phyloP scores from a whole-genome alignment of 306 rosid genomes.

The Trifolium repens region DNA sequence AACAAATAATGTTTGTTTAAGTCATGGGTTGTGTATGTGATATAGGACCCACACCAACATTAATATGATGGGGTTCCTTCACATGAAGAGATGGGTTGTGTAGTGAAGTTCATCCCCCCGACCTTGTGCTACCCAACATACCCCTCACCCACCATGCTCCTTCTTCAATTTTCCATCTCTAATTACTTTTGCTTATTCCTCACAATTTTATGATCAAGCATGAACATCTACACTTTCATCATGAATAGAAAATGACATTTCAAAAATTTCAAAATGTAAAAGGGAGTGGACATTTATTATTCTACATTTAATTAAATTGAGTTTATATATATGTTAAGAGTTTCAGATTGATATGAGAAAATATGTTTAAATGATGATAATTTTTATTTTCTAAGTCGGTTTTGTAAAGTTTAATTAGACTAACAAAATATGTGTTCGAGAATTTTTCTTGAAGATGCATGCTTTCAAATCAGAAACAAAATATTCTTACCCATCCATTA shows the following conservation, averaged over 20 bases:
- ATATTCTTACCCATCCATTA: conserved; percentile 37
- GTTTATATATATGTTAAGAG: too few species aligned
- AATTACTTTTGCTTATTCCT: not conserved
- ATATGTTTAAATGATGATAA: too few species aligned
- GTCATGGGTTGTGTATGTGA: conserved; percentile 69
- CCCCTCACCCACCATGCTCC: conserved; percentile 50
- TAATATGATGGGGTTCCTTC: conserved; percentile 70
- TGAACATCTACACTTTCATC: not conserved
- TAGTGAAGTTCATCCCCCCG: conserved; percentile 61
- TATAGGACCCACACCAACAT: conserved; percentile 53
- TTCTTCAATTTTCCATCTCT: conserved; percentile 31
- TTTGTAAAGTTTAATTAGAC: too few species aligned
- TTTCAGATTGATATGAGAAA: too few species aligned
- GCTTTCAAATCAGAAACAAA: conserved; percentile 63
- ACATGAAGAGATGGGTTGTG: conserved; percentile 75
- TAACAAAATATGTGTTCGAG: too few species aligned
- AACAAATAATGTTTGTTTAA: conserved; percentile 35
- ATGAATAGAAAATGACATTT: not conserved
- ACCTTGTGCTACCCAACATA: conserved; percentile 44
- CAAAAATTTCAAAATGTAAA: not conserved
- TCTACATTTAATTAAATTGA: too few species aligned
- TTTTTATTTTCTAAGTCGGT: too few species aligned
- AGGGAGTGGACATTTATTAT: too few species aligned
- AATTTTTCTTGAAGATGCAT: conserved; percentile 43
- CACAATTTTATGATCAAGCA: not conserved